Base-by-base conservation (phyloP, 2,329 filamentous ascomycete species). In the Pseudogymnoascus verrucosus region DNA sequence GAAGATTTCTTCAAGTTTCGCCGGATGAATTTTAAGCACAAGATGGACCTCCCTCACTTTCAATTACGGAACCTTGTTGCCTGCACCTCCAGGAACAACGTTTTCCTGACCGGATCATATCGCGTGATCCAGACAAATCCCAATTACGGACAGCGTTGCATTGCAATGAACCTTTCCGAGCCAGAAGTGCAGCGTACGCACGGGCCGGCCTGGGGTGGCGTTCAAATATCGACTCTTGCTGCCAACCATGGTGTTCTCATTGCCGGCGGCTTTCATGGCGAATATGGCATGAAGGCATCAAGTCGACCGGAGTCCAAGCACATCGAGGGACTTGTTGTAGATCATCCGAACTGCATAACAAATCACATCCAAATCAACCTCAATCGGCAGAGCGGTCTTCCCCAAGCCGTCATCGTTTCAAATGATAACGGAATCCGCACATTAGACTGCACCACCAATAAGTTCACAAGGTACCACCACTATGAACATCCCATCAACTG, bases 401-500 rank as follows among this genome's bases (percentile, higher is more conserved):
- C 85, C 1, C 70, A 80, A 6, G 85, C 84, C 5, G 80, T 83
- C 14, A 85, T 89, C 68, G 81, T 84, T 2, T 87, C 84, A 44
- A 89, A 89, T 66, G 86, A 89, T 68, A 76, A 76, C 16, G 78
- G 77, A 2, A 80, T 89, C 10, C 82, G 86, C 19, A 74, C 84
- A 31, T 73, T 89, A 54, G 86, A 89, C 67, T 71, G 88, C 8
- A 73, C 74, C 40, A 84, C 84, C 3, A 83, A 89, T 66, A 82
- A 77, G 23, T 84, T 89, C 66, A 76, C 84, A 4, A 77, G 80
- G 39, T 76, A 82, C 34, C 78, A 80, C 65, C 76, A 73, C 54
- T 91, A 88, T 71, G 74, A 80, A 0, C 82, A 83, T 68, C 80
- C 89, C 2, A 79, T 91, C 65, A 93, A 93, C 74, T 91, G 88